Evolutionary conservation across 352 stramenopile species (phyloP).

Genomic region (Phytophthora macrochlamydospora): DNA sequence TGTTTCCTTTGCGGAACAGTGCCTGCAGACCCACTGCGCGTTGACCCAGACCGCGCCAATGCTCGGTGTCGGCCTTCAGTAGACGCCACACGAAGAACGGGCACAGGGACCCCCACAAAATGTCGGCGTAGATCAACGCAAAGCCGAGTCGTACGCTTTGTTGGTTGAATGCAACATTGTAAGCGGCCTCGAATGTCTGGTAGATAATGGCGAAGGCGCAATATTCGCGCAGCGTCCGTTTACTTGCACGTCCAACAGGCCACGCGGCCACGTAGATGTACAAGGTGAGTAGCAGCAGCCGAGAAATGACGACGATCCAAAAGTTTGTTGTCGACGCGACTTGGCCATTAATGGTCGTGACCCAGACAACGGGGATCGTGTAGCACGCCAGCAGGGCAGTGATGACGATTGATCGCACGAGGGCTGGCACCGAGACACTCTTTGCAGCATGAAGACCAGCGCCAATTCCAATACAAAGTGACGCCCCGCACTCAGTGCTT

Average conservation of each 20-base stretch:
- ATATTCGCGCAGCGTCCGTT: constrained; percentile 47
- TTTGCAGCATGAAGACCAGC: constrained; percentile 64
- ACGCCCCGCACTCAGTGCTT: constrained; percentile 44
- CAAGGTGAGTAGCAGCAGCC: constrained; percentile 31
- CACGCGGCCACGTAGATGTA: constrained; percentile 46
- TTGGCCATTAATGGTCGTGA: constrained; percentile 21
- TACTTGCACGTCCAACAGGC: constrained; percentile 51
- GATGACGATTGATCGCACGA: constrained; percentile 37
- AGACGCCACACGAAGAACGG: constrained; percentile 48
- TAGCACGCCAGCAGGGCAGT: constrained; percentile 43
- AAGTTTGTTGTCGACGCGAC: constrained; percentile 22
- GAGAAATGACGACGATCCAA: constrained; percentile 34
- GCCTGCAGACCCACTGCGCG: constrained; percentile 38
- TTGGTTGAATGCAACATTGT: constrained; percentile 41
- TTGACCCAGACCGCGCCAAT: constrained; percentile 61
- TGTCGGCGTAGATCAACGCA: constrained; percentile 34
- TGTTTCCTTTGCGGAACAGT: constrained; percentile 43
- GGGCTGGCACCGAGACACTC: constrained; percentile 51
- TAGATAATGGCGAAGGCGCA: constrained; percentile 46
- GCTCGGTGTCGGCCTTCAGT: constrained; percentile 65
- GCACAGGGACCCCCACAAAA: constrained; percentile 39
- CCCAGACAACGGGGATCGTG: constrained; percentile 47
- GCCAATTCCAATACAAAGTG: constrained; percentile 54
- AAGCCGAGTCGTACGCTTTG: constrained; percentile 30
- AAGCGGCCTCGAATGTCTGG: constrained; percentile 41